Evolutionary conservation across 1,284 basidiomycete genomes (phyloP).

Genomic region (Ganoderma leucocontextum): DNA sequence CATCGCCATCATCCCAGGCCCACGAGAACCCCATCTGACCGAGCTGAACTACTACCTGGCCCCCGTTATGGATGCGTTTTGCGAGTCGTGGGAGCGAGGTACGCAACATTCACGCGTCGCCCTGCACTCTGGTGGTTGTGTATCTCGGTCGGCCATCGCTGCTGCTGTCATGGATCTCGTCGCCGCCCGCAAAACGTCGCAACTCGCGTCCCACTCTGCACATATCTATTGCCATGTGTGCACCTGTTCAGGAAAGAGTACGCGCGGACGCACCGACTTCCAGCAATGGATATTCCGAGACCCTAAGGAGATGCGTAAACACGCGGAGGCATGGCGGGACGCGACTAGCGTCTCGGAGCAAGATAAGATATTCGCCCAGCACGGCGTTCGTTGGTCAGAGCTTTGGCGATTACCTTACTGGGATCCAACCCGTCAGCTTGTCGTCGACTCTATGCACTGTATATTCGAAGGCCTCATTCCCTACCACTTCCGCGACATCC

Average conservation of each 20-base stretch:
- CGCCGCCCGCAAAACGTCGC: conserved; percentile 32
- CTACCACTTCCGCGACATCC: conserved; percentile 36
- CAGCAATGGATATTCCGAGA: conserved; percentile 30
- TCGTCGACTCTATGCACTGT: conserved; percentile 45
- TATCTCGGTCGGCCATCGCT: conserved; percentile 38
- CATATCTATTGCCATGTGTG: conserved; percentile 18
- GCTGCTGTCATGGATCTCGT: conserved; percentile 44
- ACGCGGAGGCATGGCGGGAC: conserved; percentile 37
- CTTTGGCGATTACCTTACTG: conserved; percentile 45
- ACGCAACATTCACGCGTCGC: conserved; percentile 40
- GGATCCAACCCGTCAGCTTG: conserved; percentile 39
- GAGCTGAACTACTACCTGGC: conserved; percentile 46
- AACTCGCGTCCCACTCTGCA: conserved; percentile 24
- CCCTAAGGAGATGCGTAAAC: conserved; percentile 22
- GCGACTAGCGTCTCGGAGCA: conserved; percentile 28
- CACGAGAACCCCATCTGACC: conserved; percentile 42
- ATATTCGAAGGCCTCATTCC: conserved; percentile 38
- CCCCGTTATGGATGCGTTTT: conserved; percentile 46
- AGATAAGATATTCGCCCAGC: conserved; percentile 30
- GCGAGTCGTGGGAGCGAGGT: conserved; percentile 42
- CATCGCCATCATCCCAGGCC: conserved; percentile 47
- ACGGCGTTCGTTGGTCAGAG: conserved; percentile 42
- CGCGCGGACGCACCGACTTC: conserved; percentile 22
- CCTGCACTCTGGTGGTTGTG: conserved; percentile 36
- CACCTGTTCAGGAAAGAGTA: conserved; percentile 5